phyloP scores from a whole-genome alignment of 2,329 filamentous ascomycete species.

The Beauveria bassiana region DNA sequence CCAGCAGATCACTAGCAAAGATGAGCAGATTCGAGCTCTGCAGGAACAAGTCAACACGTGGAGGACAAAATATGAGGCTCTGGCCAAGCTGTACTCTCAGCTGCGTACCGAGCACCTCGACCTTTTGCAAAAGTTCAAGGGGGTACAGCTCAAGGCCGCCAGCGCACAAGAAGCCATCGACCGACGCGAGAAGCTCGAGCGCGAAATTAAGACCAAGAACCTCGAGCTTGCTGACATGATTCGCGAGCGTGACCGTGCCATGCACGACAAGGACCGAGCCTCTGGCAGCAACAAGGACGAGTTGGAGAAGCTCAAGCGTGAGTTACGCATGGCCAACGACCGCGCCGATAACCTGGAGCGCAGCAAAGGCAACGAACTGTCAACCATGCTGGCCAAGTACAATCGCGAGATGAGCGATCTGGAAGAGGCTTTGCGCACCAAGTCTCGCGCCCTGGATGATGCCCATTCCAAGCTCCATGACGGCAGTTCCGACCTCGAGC shows the following conservation, averaged over 20 bases:
- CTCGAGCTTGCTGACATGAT: conserved; percentile 99
- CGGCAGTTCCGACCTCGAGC: conserved; percentile 77
- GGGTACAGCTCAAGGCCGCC: conserved; percentile 89
- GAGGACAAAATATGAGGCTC: conserved; percentile 91
- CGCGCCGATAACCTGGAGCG: conserved; percentile 87
- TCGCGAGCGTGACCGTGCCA: conserved; percentile 82
- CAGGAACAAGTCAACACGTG: conserved; percentile 98
- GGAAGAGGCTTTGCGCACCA: conserved; percentile 83
- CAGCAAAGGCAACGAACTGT: conserved; percentile 90
- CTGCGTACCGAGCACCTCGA: conserved; percentile 91
- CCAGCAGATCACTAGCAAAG: conserved; percentile 80
- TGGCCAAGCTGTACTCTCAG: conserved; percentile 96
- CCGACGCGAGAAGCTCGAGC: conserved; percentile 85
- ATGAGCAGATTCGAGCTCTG: conserved; percentile 85
- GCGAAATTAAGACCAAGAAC: conserved; percentile 99
- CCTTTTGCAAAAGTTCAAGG: conserved; percentile 91
- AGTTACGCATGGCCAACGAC: conserved; percentile 86
- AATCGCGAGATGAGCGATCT: conserved; percentile 96
- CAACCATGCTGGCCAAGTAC: conserved; percentile 88
- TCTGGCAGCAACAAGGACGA: conserved; percentile 85
- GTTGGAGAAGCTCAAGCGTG: conserved; percentile 86
- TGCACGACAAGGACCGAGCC: conserved; percentile 88
- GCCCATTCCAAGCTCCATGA: conserved; percentile 70
- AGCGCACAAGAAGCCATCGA: conserved; percentile 97
- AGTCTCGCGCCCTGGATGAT: conserved; percentile 81